phyloP scores from a whole-genome alignment of 2,329 filamentous ascomycete species.

The Phialocephala subalpina region DNA sequence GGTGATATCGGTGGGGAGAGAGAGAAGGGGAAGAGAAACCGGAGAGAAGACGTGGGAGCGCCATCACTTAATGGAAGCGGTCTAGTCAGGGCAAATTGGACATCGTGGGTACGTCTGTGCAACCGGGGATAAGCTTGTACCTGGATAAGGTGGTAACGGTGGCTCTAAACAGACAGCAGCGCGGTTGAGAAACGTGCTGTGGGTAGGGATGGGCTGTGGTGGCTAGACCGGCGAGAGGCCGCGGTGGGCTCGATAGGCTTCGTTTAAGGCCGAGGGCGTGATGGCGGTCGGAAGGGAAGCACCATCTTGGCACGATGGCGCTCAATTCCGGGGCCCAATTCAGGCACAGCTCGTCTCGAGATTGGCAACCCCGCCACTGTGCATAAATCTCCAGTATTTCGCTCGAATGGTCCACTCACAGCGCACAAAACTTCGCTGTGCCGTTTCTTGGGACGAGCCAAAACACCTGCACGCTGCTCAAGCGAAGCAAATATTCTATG shows the following conservation, averaged over 20 bases:
- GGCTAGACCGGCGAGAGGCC: neutral
- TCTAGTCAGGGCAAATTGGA: slow-evolving; percentile 21
- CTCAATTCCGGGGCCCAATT: neutral
- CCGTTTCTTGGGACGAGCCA: slow-evolving; percentile 6
- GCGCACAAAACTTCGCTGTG: neutral
- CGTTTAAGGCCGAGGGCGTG: slow-evolving; percentile 5
- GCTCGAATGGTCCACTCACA: neutral
- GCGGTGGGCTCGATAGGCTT: slow-evolving; percentile 5
- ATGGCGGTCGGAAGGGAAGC: neutral
- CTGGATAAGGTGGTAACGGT: slow-evolving; percentile 17
- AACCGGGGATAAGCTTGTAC: slow-evolving; percentile 15
- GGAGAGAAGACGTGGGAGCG: slow-evolving; percentile 21
- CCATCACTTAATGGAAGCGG: slow-evolving; percentile 32
- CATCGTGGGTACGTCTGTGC: slow-evolving; percentile 4
- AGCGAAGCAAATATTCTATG: slow-evolving; percentile 9
- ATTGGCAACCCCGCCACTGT: neutral
- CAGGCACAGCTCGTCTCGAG: slow-evolving; percentile 7
- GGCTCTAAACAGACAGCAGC: neutral
- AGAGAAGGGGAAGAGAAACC: slow-evolving; percentile 27
- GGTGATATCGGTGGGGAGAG: slow-evolving; percentile 33
- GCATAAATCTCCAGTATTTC: neutral
- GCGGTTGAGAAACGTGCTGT: neutral
- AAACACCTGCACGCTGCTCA: neutral
- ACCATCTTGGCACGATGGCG: neutral
- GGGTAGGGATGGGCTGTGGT: neutral